These are phyloP conservation scores for Sphenostylis stenocarpa DNA, from an alignment of 306 rosid genomes.

Conservation along the genomic window DNA sequence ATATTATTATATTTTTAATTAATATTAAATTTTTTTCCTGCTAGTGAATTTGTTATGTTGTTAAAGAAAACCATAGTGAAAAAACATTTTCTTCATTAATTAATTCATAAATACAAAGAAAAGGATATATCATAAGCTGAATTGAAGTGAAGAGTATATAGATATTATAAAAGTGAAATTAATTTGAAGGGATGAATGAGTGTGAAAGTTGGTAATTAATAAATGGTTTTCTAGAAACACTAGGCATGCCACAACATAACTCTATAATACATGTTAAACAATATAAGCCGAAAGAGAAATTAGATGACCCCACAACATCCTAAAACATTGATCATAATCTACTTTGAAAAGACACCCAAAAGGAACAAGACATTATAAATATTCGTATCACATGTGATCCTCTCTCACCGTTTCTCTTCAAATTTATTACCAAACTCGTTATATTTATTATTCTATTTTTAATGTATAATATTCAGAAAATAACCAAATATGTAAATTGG, in stretches of 20 bases:
- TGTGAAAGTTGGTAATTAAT: neutral
- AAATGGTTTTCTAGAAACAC: slow-evolving; percentile 54
- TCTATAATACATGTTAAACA: slow-evolving; percentile 28
- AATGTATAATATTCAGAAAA: too few relatives aligned
- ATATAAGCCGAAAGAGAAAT: slow-evolving; percentile 33
- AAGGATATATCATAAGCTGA: too few relatives aligned
- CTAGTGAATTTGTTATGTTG: too few relatives aligned
- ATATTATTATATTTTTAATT: too few relatives aligned
- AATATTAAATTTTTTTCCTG: too few relatives aligned
- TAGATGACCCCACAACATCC: slow-evolving; percentile 53
- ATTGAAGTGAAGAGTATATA: too few relatives aligned
- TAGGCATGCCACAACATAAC: slow-evolving; percentile 43
- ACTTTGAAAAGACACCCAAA: slow-evolving; percentile 46
- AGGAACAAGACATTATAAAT: slow-evolving; percentile 10
- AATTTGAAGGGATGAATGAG: neutral
- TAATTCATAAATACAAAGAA: too few relatives aligned
- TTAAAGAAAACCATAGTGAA: too few relatives aligned
- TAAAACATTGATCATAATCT: slow-evolving; percentile 57
- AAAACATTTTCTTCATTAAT: too few relatives aligned
- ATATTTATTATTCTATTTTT: too few relatives aligned
- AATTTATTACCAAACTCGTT: too few relatives aligned
- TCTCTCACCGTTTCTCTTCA: slow-evolving; percentile 11
- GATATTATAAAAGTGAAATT: neutral
- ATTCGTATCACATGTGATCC: slow-evolving; percentile 36
- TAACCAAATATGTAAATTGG: too few relatives aligned